Evolutionary conservation across 768 basidiomycete genomes (phyloP), one percentile per base, ranked within the genome.

Genomic region (Lepiota venenata): DNA sequence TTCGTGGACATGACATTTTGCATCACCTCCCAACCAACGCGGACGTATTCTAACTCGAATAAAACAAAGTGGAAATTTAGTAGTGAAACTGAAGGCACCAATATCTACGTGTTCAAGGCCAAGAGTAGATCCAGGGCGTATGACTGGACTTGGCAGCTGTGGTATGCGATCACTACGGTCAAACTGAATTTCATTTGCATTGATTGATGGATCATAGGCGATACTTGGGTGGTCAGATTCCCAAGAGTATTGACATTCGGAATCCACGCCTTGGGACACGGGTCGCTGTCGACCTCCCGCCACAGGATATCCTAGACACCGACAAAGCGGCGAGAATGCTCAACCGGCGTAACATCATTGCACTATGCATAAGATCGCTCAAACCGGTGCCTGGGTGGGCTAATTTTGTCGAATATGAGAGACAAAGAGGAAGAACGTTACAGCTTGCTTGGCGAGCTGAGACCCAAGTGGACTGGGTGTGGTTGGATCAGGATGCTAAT

Each of bases 101-200:
- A 93, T 58, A 80, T 96, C 22, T 96, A 94, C 66, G 76, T 96
- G 25, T 90, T 95, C 69, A 95, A 96, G 62, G 61, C 76, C 15
- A 91, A 88, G 65, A 85, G 83, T 58, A 81, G 90, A 25, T 84
- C 87, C 4, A 75, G 92, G 48, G 87, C 90, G 1, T 76, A 82
- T 37, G 93, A 97, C 66, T 98, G 95, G 95, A 75, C 84, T 42
- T 97, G 93, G 94, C 78, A 82, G 49, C 71, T 97, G 43, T 93
- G 91, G 93, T 86, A 60, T 52, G 70, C 52, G 2, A 35, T 41
- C 37, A 27, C 39, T 7, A 49, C 36, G 3, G 32, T 32, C 10
- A 56, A 21, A 42, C 39, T 43, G n/a, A 25, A 25, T 42, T 42
- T 40, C 44, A 45, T 20, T 51, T 27, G 45, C n/a, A 52, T 50